A percentile compares a stretch with the other conserved stretches of the same genome.
phyloP scores from a whole-genome alignment of 2,329 filamentous ascomycete species.

The Xylaria sp. region DNA sequence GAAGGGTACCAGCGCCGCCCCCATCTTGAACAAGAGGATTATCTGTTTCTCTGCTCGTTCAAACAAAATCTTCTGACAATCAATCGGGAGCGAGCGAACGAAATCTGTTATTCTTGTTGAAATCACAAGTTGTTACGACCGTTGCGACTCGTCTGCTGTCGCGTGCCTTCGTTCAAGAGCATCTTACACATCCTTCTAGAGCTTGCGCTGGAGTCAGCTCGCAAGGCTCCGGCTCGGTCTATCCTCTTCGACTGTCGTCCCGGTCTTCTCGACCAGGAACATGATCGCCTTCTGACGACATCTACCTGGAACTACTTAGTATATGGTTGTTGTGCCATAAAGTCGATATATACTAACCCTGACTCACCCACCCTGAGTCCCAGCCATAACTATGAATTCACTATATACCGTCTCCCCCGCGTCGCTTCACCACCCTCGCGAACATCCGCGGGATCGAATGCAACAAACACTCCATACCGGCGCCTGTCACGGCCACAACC shows the following conservation, averaged over 20 bases:
- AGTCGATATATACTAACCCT: slow-evolving; percentile 41
- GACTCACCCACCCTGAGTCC: slow-evolving; percentile 26
- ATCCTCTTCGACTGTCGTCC: slow-evolving; percentile 16
- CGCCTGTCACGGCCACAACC: slow-evolving; percentile 27
- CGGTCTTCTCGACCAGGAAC: slow-evolving; percentile 19
- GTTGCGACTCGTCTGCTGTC: slow-evolving; percentile 8
- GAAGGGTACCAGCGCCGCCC: slow-evolving; percentile 21
- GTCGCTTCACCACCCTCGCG: slow-evolving; percentile 43
- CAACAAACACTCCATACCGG: slow-evolving; percentile 39
- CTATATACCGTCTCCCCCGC: slow-evolving; percentile 46
- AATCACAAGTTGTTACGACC: slow-evolving; percentile 9
- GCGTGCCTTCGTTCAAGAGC: slow-evolving; percentile 16
- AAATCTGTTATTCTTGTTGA: slow-evolving; percentile 15
- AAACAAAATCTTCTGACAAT: slow-evolving; percentile 21
- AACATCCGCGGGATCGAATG: slow-evolving; percentile 31
- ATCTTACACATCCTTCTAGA: slow-evolving; percentile 12
- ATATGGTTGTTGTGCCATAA: slow-evolving; percentile 18
- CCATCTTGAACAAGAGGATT: slow-evolving; percentile 18
- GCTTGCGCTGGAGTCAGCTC: slow-evolving; percentile 11
- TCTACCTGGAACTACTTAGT: slow-evolving; percentile 27
- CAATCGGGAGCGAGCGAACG: slow-evolving; percentile 20
- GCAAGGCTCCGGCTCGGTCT: slow-evolving; percentile 22
- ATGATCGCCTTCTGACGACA: slow-evolving; percentile 31
- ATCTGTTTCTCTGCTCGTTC: slow-evolving; percentile 23
- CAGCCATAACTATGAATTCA: slow-evolving; percentile 53